phyloP scores from a whole-genome alignment of 2,329 filamentous ascomycete species.

The Raffaelea arxii region DNA sequence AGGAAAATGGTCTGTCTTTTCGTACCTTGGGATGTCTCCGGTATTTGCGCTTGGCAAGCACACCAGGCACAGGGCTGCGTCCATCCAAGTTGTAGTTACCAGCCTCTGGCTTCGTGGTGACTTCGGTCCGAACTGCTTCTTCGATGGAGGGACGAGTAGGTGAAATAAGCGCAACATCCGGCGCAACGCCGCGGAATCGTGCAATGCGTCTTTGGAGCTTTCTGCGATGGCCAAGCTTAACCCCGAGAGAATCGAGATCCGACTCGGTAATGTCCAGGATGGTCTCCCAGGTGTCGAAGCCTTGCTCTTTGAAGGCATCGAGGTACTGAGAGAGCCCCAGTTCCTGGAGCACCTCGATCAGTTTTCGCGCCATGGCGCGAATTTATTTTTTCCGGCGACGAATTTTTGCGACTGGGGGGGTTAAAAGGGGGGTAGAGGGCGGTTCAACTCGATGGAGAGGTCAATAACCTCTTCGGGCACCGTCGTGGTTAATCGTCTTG shows the following conservation, averaged over 20 bases:
- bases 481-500: too few species aligned
- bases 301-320: conserved; percentile 62
- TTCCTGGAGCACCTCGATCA: conserved; percentile 59
- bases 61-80: conserved; percentile 30
- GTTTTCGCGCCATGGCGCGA: conserved; percentile 47
- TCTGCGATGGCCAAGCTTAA: conserved; percentile 73
- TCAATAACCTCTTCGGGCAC: neutral
- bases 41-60: conserved; percentile 61
- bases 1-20: too few species aligned
- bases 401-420: neutral
- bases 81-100: conserved; percentile 24
- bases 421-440: neutral
- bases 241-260: conserved; percentile 64
- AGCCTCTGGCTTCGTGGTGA: conserved; percentile 12
- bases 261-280: conserved; percentile 77
- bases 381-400: neutral
- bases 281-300: conserved; percentile 78
- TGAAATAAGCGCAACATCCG: conserved; percentile 41
- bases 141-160: conserved; percentile 42
- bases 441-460: neutral
- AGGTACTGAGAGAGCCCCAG: conserved; percentile 73
- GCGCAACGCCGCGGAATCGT: conserved; percentile 55
- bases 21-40: conserved; percentile 64
- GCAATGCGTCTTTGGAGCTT: conserved; percentile 79
- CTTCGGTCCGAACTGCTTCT: conserved; percentile 42